Evolutionary conservation across 1,284 basidiomycete species (phyloP).

Genomic region (Ceratobasidium sp.): DNA sequence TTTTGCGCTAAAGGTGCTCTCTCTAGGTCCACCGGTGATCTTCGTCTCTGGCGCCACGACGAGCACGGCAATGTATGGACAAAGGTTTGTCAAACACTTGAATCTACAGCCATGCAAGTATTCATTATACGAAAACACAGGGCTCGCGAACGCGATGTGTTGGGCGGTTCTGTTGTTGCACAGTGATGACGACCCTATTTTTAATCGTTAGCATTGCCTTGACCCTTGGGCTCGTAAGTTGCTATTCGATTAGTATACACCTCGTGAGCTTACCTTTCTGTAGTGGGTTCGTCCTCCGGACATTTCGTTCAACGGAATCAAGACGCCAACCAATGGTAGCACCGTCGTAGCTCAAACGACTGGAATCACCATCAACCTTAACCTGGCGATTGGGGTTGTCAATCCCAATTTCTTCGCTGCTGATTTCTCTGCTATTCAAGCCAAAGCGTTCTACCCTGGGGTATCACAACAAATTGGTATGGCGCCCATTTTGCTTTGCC

Average conservation of each 20-base stretch:
- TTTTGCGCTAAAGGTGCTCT: not conserved
- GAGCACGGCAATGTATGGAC: constrained; percentile 44
- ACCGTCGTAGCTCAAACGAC: constrained; percentile 53
- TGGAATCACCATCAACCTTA: constrained; percentile 69
- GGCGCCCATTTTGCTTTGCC: not conserved
- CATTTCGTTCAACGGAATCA: constrained; percentile 61
- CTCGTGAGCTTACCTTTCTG: not conserved
- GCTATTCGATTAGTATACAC: not conserved
- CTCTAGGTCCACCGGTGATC: constrained; percentile 41
- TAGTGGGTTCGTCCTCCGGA: constrained; percentile 44
- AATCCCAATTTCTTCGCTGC: constrained; percentile 90
- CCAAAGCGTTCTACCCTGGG: constrained; percentile 53
- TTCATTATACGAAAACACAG: not conserved
- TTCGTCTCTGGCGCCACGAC: constrained; percentile 43
- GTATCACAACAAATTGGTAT: constrained; percentile 33
- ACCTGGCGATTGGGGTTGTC: constrained; percentile 71
- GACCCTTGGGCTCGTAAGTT: constrained; percentile 39
- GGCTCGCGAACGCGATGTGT: constrained; percentile 39
- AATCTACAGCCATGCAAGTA: not conserved
- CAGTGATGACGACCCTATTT: constrained; percentile 42
- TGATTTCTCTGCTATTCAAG: constrained; percentile 71
- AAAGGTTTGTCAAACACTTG: constrained; percentile 36
- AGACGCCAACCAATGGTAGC: constrained; percentile 53
- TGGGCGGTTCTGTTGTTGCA: constrained; percentile 42
- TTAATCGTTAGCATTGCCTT: constrained; percentile 41